Evolutionary conservation across 2,329 filamentous ascomycete species (phyloP), one percentile per base, ranked within the genome.

Genomic region (Aurifilum marmelostoma): DNA sequence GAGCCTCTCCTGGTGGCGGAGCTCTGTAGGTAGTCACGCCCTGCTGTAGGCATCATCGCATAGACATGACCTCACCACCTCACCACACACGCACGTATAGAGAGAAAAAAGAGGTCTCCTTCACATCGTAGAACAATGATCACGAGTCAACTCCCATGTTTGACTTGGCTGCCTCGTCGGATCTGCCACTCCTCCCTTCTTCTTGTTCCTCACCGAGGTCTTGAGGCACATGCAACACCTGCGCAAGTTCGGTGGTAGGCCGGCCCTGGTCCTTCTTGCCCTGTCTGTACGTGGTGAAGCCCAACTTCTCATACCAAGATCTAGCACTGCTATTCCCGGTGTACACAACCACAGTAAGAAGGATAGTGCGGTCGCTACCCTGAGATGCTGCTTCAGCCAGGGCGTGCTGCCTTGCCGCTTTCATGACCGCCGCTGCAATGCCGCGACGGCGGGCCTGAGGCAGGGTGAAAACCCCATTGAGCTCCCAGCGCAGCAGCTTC

Each of bases 381-480:
- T 75, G 74, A 68, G 73, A 70, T 41, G 71, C 72, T 5, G 73
- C 71, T 50, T 73, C 66, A 43, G 65, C 63, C 41, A 65, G 34
- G 6, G 76, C 77, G 65, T 74, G 72, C 50, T 74, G 71, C 37
- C 77, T 72, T 21, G 75, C 76, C 14, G 70, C 73, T 41, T 74
- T 73, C 62, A 80, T 75, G 34, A 82, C 72, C 2, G 73, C 72
- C 67, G 75, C 76, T 12, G 76, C 80, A 41, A 80, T 72, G 12
- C 80, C 80, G 63, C 74, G 75, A 0, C 79, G 76, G 18, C 80
- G 78, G 67, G 75, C 76, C 63, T 77, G 74, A 50, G 79, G 78
- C n/a, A 74, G 69, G 11, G 78, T 81, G 68, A 79, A 82, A 69
- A 81, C 77, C 27, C 76, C 79, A 63, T 78, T 76, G 54, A 82